Evolutionary conservation across 257 asterid genomes (phyloP).

Genomic region (Solanum etuberosum): DNA sequence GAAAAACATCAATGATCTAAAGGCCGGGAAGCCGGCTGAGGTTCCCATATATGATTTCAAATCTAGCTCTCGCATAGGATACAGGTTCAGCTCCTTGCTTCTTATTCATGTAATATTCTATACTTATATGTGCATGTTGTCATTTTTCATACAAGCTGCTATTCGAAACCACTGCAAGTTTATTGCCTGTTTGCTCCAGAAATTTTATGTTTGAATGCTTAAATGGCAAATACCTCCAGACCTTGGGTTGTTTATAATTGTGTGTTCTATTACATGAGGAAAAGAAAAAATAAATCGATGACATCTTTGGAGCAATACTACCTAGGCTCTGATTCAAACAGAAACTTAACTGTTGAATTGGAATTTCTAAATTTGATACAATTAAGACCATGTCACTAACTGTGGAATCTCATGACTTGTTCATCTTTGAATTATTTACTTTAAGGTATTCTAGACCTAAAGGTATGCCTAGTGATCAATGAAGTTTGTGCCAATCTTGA

Average conservation of each 20-base stretch:
- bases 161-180: not conserved
- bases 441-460: not conserved
- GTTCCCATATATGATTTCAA: slow-evolving; percentile 97
- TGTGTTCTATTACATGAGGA: not conserved
- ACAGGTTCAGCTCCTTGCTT: slow-evolving; percentile 46
- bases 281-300: not conserved
- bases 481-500: not conserved
- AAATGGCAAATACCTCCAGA: not conserved
- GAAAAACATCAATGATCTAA: slow-evolving; percentile 73
- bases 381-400: not conserved
- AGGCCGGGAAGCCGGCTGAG: slow-evolving; percentile 59
- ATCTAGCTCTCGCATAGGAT: slow-evolving; percentile 90
- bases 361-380: not conserved
- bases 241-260: not conserved
- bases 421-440: not conserved
- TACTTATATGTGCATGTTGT: not conserved
- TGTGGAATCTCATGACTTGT: not conserved
- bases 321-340: not conserved
- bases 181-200: not conserved
- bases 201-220: not conserved
- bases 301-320: not conserved
- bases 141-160: not conserved
- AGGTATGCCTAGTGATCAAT: not conserved
- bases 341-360: not conserved
- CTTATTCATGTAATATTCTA: not conserved